Base-by-base conservation (phyloP, 371 early-diverging fungal species). In the Mortierella sp. region DNA sequence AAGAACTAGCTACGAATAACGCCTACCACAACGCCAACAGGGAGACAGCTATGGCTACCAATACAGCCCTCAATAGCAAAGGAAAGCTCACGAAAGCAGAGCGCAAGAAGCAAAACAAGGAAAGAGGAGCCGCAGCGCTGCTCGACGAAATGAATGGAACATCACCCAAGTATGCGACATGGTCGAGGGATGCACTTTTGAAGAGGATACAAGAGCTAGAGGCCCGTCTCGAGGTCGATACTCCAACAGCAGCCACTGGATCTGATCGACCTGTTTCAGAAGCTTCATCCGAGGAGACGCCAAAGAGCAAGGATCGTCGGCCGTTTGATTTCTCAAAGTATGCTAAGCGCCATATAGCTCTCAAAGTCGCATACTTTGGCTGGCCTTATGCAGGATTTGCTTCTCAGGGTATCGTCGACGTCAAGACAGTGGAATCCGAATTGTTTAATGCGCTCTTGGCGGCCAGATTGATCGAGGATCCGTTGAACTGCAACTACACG, bases 311-410 rank as follows among this genome's bases (percentile, higher is more conserved):
- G 59, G 73, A 82, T 43, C 72, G 81, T 50, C 79, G 87, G 21
- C 85, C 87, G 8, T 95, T 97, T 64, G 94, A 96, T 67, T 95
- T 95, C 83, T 61, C 82, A 28, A 84, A 86, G 63, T 92, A 94
- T 66, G 80, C 89, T 13, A 84, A 86, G 59, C 91, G 96, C 31
- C 89, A 87, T 55, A 86, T 98, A 28, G 97, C 96, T 13, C 83
- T 98, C 48, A 92, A 90, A 73, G 84, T 98, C 34, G 90, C 94
- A 30, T 98, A 98, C 81, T 82, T 97, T 60, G 98, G 97, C 1
- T 94, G 93, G 92, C 83, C 90, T 28, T 98, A 97, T 82, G 85
- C 87, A 66, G 98, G 98, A 12, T 90, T 97, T 68, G 94, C 96
- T 7, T 79, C 89, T 7, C 93, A 93, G 58, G 84, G 82, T 6